Evolutionary conservation across 768 basidiomycete genomes (phyloP).

Genomic region (Boletus pseudo-olivaceus): DNA sequence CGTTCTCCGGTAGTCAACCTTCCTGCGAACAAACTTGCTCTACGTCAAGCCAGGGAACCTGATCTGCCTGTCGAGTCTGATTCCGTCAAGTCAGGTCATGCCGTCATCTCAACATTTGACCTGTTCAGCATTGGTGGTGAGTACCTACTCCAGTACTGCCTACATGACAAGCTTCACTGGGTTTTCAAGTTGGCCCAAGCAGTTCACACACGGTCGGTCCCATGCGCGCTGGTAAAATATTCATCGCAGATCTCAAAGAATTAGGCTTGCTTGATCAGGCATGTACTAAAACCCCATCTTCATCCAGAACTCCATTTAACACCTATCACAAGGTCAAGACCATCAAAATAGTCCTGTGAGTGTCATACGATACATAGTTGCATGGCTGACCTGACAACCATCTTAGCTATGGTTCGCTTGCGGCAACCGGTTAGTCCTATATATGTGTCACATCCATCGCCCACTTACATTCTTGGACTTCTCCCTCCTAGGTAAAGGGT

Average conservation of each 20-base stretch:
- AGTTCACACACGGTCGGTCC: conserved; percentile 70
- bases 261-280: conserved; percentile 69
- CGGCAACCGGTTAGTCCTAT: conserved; percentile 70
- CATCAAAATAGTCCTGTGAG: conserved; percentile 82
- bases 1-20: not conserved
- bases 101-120: conserved; percentile 92
- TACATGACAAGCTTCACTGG: not conserved
- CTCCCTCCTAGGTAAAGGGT: conserved; percentile 67
- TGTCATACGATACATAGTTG: not conserved
- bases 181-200: conserved; percentile 54
- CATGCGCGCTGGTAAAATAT: conserved; percentile 93
- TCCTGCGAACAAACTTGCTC: conserved; percentile 7
- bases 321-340: conserved; percentile 53
- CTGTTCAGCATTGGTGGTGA: conserved; percentile 86
- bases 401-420: conserved; percentile 81
- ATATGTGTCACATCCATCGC: not conserved
- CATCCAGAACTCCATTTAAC: not conserved
- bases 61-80: conserved; percentile 8
- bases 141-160: conserved; percentile 17
- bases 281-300: conserved; percentile 5
- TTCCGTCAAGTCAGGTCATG: conserved; percentile 59
- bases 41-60: not conserved
- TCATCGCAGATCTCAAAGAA: conserved; percentile 71
- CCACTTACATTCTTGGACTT: conserved; percentile 4
- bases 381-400: not conserved